Conservation (phyloP, 1,284 basidiomycete genomes). For the Ceratobasidium sp. region DNA sequence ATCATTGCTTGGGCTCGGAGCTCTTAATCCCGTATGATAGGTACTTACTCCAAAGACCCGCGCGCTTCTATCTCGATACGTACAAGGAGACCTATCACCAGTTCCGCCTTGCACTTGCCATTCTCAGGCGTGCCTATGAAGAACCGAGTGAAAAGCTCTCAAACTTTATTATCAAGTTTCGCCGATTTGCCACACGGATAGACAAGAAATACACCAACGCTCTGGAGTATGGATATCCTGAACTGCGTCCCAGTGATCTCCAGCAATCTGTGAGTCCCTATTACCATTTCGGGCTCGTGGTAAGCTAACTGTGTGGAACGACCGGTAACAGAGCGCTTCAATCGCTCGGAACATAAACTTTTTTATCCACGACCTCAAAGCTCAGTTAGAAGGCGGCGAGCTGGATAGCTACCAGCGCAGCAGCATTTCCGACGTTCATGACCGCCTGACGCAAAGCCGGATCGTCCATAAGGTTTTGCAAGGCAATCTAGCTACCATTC, state of each 20-base stretch:
- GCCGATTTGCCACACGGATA: not conserved
- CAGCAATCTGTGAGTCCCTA: conserved; percentile 5
- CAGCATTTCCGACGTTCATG: not conserved
- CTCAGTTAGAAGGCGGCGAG: not conserved
- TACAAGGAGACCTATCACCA: conserved; percentile 22
- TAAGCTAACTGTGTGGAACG: not conserved
- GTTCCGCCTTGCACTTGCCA: conserved; percentile 11
- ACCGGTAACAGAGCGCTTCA: conserved; percentile 7
- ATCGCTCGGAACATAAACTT: not conserved
- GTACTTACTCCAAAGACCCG: conserved; percentile 20
- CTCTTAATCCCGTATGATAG: not conserved
- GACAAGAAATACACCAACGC: conserved; percentile 15
- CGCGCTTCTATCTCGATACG: not conserved
- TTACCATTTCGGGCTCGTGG: not conserved
- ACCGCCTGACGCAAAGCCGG: conserved; percentile 4
- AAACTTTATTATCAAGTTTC: conserved; percentile 10
- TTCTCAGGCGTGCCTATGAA: conserved; percentile 9
- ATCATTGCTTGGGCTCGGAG: not conserved
- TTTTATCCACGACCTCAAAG: not conserved
- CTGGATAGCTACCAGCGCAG: not conserved
- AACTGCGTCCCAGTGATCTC: conserved; percentile 9
- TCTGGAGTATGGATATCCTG: conserved; percentile 11
- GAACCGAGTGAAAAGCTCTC: conserved; percentile 6
- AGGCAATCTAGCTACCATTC: conserved; percentile 15
- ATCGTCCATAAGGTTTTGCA: not conserved